Evolutionary conservation across 345 rosid genomes (phyloP).

Genomic region (Microcos paniculata): DNA sequence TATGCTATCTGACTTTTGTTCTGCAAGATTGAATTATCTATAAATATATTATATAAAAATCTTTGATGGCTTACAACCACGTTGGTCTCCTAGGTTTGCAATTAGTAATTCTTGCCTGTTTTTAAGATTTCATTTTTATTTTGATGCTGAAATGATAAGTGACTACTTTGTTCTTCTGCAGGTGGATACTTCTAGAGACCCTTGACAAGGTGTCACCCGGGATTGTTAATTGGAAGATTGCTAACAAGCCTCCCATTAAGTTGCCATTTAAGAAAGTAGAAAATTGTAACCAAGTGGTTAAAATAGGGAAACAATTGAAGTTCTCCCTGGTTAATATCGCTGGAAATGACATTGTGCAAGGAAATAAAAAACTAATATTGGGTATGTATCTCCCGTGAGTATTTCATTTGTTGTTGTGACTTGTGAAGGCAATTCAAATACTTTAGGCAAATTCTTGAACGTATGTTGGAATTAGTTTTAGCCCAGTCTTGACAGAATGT

Average conservation of each 20-base stretch:
- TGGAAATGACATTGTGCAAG: conserved; percentile 93
- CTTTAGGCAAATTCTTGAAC: conserved; percentile 8
- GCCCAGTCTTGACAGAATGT: background rate
- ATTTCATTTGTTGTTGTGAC: background rate
- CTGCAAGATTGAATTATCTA: background rate
- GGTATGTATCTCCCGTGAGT: conserved; percentile 43
- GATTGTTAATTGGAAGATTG: conserved; percentile 87
- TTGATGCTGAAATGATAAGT: conserved; percentile 10
- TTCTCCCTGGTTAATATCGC: conserved; percentile 96
- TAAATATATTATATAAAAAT: background rate
- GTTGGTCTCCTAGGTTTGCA: background rate
- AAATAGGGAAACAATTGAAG: conserved; percentile 90
- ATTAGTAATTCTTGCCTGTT: background rate
- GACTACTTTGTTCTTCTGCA: conserved; percentile 30
- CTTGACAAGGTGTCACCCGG: conserved; percentile 95
- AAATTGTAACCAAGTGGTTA: conserved; percentile 93
- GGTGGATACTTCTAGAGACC: conserved; percentile 93
- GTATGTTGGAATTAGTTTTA: background rate
- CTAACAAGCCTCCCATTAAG: conserved; percentile 95
- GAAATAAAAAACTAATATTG: conserved; percentile 85
- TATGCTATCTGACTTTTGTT: background rate
- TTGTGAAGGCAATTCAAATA: background rate
- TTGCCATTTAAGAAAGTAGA: conserved; percentile 97
- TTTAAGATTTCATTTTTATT: background rate
- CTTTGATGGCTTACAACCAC: background rate